These are phyloP conservation scores for Colletotrichum noveboracense DNA, from an alignment of 2,329 filamentous ascomycete species.

Conservation along the genomic window DNA sequence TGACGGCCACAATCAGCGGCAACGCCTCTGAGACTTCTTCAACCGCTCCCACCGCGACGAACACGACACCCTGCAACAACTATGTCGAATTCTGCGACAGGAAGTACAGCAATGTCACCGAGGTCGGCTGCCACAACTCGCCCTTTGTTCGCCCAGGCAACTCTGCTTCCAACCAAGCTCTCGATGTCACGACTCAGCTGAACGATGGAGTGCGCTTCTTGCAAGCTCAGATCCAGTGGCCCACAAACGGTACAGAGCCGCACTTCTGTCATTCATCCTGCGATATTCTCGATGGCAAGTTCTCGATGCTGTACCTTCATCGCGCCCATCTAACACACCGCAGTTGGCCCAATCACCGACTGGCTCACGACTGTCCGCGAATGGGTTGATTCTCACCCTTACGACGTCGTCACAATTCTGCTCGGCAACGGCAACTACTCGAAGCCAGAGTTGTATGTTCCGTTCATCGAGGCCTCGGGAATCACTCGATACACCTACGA, in stretches of 20 bases:
- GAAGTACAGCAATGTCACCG: conserved; percentile 82
- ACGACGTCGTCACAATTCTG: conserved; percentile 86
- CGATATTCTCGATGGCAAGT: conserved; percentile 68
- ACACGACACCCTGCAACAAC: conserved; percentile 82
- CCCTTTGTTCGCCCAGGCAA: conserved; percentile 76
- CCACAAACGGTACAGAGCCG: conserved; percentile 51
- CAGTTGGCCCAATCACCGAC: conserved; percentile 73
- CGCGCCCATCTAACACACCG: not conserved
- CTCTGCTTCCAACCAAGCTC: conserved; percentile 76
- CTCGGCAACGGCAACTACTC: conserved; percentile 84
- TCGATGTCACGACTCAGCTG: conserved; percentile 72
- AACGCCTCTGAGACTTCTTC: conserved; percentile 47
- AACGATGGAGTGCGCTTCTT: conserved; percentile 76
- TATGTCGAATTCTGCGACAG: conserved; percentile 78
- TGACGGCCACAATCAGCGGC: conserved; percentile 43
- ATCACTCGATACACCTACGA: conserved; percentile 76
- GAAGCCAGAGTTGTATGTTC: conserved; percentile 65
- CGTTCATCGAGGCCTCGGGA: conserved; percentile 73
- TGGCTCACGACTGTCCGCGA: conserved; percentile 72
- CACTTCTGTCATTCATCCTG: conserved; percentile 90
- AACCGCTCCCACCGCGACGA: conserved; percentile 56
- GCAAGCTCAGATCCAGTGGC: conserved; percentile 68
- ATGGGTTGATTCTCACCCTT: conserved; percentile 80
- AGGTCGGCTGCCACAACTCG: conserved; percentile 81
- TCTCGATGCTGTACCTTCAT: not conserved